Conservation (phyloP, 202 grass and related monocot genomes). For the Setaria viridis region DNA sequence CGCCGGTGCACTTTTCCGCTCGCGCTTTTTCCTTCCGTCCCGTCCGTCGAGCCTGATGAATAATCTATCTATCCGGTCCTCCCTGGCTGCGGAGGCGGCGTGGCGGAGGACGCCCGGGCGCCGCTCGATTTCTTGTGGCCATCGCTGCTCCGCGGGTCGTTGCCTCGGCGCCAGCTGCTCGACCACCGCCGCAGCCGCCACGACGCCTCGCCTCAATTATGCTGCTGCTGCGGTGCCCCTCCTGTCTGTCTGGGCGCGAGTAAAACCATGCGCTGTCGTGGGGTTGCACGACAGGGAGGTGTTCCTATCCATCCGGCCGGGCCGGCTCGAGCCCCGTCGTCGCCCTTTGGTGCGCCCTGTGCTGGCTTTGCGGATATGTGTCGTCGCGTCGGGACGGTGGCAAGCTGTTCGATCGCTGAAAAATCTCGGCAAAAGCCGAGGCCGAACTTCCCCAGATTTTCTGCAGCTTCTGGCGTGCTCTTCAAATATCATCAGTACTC, state of each 20-base stretch:
- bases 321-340: not conserved
- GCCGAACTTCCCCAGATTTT: not conserved
- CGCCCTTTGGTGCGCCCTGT: not conserved
- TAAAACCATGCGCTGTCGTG: slow-evolving; percentile 44
- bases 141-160: slow-evolving; percentile 1
- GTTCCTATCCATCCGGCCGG: not conserved
- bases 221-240: not conserved
- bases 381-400: not conserved
- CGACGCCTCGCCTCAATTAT: not conserved
- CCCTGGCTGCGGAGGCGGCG: not conserved
- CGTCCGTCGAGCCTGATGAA: not conserved
- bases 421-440: not conserved
- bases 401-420: not conserved
- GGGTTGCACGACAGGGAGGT: slow-evolving; percentile 8
- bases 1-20: not conserved
- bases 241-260: slow-evolving; percentile 15
- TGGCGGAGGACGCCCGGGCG: not conserved
- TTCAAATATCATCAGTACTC: not conserved
- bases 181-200: no score
- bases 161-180: not conserved
- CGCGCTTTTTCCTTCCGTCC: slow-evolving; percentile 32
- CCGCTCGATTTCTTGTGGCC: slow-evolving; percentile 61
- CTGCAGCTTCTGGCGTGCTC: not conserved
- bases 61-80: slow-evolving; percentile 28
- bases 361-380: not conserved